Base-by-base conservation (phyloP, 495 filamentous ascomycete genomes). In the Aspergillus conjunctus region DNA sequence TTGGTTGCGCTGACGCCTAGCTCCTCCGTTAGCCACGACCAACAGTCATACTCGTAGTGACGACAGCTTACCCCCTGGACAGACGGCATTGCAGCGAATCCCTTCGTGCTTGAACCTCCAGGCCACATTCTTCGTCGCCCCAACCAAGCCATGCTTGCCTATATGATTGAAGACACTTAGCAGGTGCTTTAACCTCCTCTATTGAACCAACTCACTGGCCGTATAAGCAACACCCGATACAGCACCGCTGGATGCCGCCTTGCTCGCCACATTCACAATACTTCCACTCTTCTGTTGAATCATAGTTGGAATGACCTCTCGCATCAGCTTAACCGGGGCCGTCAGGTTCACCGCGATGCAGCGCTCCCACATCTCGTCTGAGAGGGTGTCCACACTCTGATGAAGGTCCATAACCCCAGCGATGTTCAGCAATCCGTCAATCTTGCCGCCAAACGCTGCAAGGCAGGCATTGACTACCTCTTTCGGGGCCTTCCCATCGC, bases 401-500 rank as follows among this genome's bases (percentile, higher is more conserved):
- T 69, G 74, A 39, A 61, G 64, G 63, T 80, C 77, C 68, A 76
- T 69, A 12, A 77, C 52, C 8, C 76, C 76, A 0, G 77, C 75
- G 8, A 77, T 64, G 52, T 79, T 80, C 43, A 77, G 59, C 12
- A 80, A 65, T 17, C 72, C 71, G 55, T 79, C 73, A 15, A 79
- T 66, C 20, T 65, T 30, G 15, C 45, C 59, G 4, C 70, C 64
- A 30, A 21, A 62, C 6, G 59, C 31, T 3, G 3, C 14, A 7
- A 17, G 14, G 33, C 53, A 56, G 0, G 21, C 26, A 4, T 26
- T 2, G 1, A 59, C 56, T 4, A 59, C 48, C 15, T 11, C 4
- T 32, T 17, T 4, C 1, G 48, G 33, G 9, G 31, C 15, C 4
- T 11, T 15, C 4, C 15, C 3, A 10, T 49, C 15, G 1, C 15